These are phyloP conservation scores for Neurospora intermedia DNA, from an alignment of 495 filamentous ascomycete genomes.

Conservation along the genomic window DNA sequence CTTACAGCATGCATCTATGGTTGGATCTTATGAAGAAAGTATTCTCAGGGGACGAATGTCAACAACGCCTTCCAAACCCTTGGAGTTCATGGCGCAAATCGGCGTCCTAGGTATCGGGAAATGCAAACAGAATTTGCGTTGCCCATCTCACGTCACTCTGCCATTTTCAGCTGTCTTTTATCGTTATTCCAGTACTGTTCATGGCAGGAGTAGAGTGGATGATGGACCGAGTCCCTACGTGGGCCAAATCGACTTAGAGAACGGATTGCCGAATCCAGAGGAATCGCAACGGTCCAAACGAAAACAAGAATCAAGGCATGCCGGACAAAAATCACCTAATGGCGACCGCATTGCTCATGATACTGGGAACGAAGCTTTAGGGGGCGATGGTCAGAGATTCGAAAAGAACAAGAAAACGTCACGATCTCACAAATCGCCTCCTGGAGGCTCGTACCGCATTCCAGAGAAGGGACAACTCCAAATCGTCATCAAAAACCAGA, in stretches of 20 bases:
- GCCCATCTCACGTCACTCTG: conserved; percentile 83
- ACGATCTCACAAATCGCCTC: conserved; percentile 61
- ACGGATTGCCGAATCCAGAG: conserved; percentile 47
- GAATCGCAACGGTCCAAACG: conserved; percentile 33
- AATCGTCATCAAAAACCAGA: conserved; percentile 93
- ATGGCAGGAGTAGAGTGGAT: conserved; percentile 49
- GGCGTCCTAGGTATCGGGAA: conserved; percentile 85
- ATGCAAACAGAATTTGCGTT: conserved; percentile 76
- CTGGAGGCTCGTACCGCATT: conserved; percentile 86
- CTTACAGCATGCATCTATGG: conserved; percentile 83
- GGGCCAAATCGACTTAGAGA: conserved; percentile 84
- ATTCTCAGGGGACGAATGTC: conserved; percentile 95
- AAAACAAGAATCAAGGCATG: conserved; percentile 31
- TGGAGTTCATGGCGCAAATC: conserved; percentile 92
- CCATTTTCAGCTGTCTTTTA: conserved; percentile 97
- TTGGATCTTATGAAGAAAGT: conserved; percentile 95
- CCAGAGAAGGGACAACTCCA: conserved; percentile 92
- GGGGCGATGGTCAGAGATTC: conserved; percentile 25
- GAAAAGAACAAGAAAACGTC: conserved; percentile 49
- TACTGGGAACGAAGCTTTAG: conserved; percentile 17
- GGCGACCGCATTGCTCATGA: conserved; percentile 20
- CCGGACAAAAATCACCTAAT: conserved; percentile 17
- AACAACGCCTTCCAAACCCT: conserved; percentile 83
- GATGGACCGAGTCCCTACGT: conserved; percentile 95
- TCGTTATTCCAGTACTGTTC: conserved; percentile 62